These are phyloP conservation scores for Fagus sylvatica DNA, from an alignment of 306 rosid species.

Conservation along the genomic window DNA sequence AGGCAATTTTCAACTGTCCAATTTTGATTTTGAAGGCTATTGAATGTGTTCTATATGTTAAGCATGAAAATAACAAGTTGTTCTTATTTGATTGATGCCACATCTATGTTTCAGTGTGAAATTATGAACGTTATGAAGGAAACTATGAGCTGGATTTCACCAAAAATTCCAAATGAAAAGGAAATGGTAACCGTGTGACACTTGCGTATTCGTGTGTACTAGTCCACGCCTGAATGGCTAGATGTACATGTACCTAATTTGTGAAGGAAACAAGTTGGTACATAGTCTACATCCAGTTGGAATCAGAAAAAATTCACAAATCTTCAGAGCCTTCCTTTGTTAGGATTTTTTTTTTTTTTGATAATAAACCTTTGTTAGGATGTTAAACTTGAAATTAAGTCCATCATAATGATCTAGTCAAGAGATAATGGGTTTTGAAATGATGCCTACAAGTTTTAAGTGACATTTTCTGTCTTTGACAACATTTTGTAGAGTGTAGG, in stretches of 20 bases:
- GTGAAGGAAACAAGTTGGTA: conserved; percentile 22
- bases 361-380: neutral
- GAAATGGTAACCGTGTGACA: conserved; percentile 23
- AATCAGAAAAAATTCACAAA: neutral
- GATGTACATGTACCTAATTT: conserved; percentile 19
- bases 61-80: neutral
- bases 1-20: neutral
- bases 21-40: neutral
- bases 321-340: neutral
- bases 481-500: neutral
- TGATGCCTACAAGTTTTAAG: neutral
- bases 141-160: neutral
- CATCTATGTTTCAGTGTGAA: neutral
- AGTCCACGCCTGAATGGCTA: too few relatives aligned
- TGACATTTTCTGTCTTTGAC: neutral
- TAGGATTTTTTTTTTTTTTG: too few relatives aligned
- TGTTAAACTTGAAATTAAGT: neutral
- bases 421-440: neutral
- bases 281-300: conserved; percentile 24
- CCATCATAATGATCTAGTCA: neutral
- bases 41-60: neutral
- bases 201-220: neutral
- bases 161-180: conserved; percentile 26
- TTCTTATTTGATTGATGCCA: neutral
- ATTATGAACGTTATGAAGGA: neutral